Base-by-base conservation (phyloP, 192 early-diverging fungal genomes). In the Coemansia sp. region DNA sequence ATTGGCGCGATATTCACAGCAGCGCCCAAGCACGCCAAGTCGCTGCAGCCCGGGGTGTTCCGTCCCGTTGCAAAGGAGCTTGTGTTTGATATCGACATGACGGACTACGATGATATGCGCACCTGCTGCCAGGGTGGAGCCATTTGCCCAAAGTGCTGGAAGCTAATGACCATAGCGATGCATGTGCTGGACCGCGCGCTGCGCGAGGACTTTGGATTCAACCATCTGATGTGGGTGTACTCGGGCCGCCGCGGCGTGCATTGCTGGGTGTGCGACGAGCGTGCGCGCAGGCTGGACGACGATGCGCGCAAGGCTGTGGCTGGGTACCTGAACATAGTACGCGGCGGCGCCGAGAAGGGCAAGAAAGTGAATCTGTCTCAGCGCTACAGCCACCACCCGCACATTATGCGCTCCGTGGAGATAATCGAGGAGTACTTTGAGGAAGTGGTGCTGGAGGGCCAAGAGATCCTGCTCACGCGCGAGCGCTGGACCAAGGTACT, bases 51-150 rank as follows among this genome's bases (percentile, higher is more conserved):
- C 2, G 84, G 85, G 5, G 89, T 87, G 9, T 94, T 96, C 67
- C 71, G 83, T 11, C 91, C 97, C 0, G 73, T 88, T 10, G 83
- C 92, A 57, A 90, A 94, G 63, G 97, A 99, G 70, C 80, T 99
- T 42, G 92, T 99, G 33, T 95, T 99, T 85, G 97, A 99, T 89
- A 96, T 99, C 63, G 97, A 99, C 85, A 94, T 99, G 94, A 96
- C 95, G 1, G 97, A 99, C 78, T 99, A 99, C 67, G 96, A 99
- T 75, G 95, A 97, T 35, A 86, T 99, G 48, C 86, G 96, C 46
- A 96, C 93, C 8, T 99, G 96, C 73, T 98, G 95, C 83, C 87
- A 71, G 68, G 94, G 92, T 63, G 96, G 88, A 17, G 82, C 87
- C 66, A 90, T 98, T 25, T 98, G 96, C 67, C 54, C 23, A 11